Evolutionary conservation across 352 stramenopile species (phyloP).

Genomic region (Phytophthora megakarya): DNA sequence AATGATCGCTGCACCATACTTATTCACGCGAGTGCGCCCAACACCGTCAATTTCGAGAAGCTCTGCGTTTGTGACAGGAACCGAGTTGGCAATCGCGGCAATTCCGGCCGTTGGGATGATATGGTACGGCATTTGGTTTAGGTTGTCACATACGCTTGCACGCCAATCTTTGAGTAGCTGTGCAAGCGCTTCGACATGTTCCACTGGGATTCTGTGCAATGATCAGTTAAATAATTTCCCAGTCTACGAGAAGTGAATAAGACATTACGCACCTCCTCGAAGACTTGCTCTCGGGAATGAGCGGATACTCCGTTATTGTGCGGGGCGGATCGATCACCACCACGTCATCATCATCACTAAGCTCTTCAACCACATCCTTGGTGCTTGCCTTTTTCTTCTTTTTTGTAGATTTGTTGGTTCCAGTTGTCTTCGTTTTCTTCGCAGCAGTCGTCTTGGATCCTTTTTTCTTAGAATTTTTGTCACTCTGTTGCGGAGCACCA

Average conservation of each 20-base stretch:
- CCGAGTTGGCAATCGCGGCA: slow-evolving; percentile 77
- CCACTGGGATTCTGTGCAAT: slow-evolving; percentile 57
- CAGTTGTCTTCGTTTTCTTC: slow-evolving; percentile 42
- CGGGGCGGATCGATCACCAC: slow-evolving; percentile 42
- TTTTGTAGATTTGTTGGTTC: slow-evolving; percentile 31
- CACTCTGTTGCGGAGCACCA: slow-evolving; percentile 13
- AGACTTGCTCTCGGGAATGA: slow-evolving; percentile 56
- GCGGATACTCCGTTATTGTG: slow-evolving; percentile 47
- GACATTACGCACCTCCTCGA: slow-evolving; percentile 48
- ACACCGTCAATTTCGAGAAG: slow-evolving; percentile 84
- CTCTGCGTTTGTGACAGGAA: slow-evolving; percentile 75
- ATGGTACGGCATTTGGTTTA: slow-evolving; percentile 89
- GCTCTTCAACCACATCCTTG: slow-evolving; percentile 55
- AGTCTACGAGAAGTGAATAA: not conserved
- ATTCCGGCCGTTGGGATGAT: slow-evolving; percentile 85
- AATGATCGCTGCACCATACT: slow-evolving; percentile 86
- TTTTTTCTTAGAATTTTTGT: slow-evolving; percentile 45
- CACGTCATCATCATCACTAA: slow-evolving; percentile 69
- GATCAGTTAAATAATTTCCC: not conserved
- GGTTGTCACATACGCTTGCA: slow-evolving; percentile 83
- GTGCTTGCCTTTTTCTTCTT: slow-evolving; percentile 43
- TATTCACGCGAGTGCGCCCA: slow-evolving; percentile 83
- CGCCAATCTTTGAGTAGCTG: slow-evolving; percentile 89
- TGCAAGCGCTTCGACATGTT: slow-evolving; percentile 72
- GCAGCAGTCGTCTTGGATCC: slow-evolving; percentile 31